A percentile compares a stretch with the other conserved stretches of the same genome.
Evolutionary conservation across 2,329 filamentous ascomycete species (phyloP).

Genomic region (Fusarium verrucosum): DNA sequence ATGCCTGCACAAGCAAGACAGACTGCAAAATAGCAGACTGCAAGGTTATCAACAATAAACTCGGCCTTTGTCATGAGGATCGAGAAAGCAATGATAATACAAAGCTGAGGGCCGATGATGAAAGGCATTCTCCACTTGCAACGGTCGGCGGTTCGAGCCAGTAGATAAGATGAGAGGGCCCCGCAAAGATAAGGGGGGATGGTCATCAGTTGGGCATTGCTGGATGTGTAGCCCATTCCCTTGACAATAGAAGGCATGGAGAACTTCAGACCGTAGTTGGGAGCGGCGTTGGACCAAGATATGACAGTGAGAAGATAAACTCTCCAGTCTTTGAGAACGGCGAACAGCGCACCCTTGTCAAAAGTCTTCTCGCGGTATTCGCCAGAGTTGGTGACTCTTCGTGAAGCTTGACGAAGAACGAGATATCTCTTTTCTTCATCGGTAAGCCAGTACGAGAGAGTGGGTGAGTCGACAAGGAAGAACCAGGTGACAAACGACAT

Average conservation of each 20-base stretch:
- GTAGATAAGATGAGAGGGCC: slow-evolving; percentile 37
- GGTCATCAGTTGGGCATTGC: slow-evolving; percentile 44
- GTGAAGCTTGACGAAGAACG: slow-evolving; percentile 19
- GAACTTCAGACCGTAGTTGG: slow-evolving; percentile 46
- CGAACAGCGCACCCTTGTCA: slow-evolving; percentile 14
- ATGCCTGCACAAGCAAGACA: slow-evolving; percentile 46
- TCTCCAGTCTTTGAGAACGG: slow-evolving; percentile 45
- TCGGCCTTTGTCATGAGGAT: slow-evolving; percentile 36
- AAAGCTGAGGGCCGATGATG: slow-evolving; percentile 44
- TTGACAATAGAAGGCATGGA: slow-evolving; percentile 51
- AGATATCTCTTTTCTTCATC: slow-evolving; percentile 37
- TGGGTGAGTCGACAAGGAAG: slow-evolving; percentile 50
- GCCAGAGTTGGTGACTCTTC: slow-evolving; percentile 16
- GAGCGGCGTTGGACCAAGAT: slow-evolving; percentile 52
- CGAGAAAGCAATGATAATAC: slow-evolving; percentile 45
- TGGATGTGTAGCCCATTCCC: slow-evolving; percentile 52
- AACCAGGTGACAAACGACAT: slow-evolving; percentile 58
- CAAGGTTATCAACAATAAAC: slow-evolving; percentile 30
- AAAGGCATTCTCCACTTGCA: slow-evolving; percentile 50
- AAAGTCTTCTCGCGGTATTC: slow-evolving; percentile 27
- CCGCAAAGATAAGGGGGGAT: slow-evolving; percentile 49
- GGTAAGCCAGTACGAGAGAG: slow-evolving; percentile 28
- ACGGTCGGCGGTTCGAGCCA: slow-evolving; percentile 44
- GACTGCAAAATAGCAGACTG: slow-evolving; percentile 35
- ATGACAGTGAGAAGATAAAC: slow-evolving; percentile 52